Percentiles rank a stretch among this genome's conserved stretches.
These are phyloP conservation scores for Rhizomucor pusillus DNA, from an alignment of 371 early-diverging fungal genomes.

Conservation along the genomic window DNA sequence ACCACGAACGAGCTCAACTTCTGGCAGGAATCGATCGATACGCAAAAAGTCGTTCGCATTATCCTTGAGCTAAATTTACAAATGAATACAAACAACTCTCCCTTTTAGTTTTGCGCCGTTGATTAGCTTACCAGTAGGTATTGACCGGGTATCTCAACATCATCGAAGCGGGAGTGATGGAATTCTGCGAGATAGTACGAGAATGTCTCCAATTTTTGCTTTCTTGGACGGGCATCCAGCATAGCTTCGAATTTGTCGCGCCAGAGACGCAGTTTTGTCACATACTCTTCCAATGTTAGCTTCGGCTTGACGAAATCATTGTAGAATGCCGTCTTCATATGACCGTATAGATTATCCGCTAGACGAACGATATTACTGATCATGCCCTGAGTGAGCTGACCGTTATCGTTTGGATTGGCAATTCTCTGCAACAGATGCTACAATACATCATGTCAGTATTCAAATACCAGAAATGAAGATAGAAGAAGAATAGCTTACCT, in stretches of 20 bases:
- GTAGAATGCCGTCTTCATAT: conserved; percentile 79
- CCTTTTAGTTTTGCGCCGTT: too few relatives aligned
- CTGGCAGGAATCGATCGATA: conserved; percentile 93
- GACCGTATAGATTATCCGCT: conserved; percentile 79
- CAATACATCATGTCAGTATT: not conserved
- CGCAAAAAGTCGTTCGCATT: conserved; percentile 88
- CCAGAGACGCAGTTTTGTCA: conserved; percentile 82
- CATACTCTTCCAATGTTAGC: conserved; percentile 77
- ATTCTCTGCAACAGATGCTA: conserved; percentile 66
- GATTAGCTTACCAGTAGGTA: conserved; percentile 72
- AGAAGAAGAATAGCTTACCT: conserved; percentile 48
- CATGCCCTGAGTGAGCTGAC: conserved; percentile 69
- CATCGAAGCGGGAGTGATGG: conserved; percentile 96
- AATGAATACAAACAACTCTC: too few relatives aligned
- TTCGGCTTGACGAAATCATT: conserved; percentile 84
- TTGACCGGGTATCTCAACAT: conserved; percentile 98
- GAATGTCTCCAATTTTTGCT: conserved; percentile 80
- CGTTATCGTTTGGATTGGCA: conserved; percentile 62
- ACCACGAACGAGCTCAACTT: conserved; percentile 79
- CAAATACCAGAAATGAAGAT: not conserved
- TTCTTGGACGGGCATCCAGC: conserved; percentile 78
- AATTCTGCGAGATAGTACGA: conserved; percentile 94
- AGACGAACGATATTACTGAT: conserved; percentile 82
- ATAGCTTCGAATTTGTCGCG: conserved; percentile 86
- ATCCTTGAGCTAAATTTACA: conserved; percentile 57